Base-by-base conservation (phyloP, 192 early-diverging fungal genomes). In the Coemansia sp. region DNA sequence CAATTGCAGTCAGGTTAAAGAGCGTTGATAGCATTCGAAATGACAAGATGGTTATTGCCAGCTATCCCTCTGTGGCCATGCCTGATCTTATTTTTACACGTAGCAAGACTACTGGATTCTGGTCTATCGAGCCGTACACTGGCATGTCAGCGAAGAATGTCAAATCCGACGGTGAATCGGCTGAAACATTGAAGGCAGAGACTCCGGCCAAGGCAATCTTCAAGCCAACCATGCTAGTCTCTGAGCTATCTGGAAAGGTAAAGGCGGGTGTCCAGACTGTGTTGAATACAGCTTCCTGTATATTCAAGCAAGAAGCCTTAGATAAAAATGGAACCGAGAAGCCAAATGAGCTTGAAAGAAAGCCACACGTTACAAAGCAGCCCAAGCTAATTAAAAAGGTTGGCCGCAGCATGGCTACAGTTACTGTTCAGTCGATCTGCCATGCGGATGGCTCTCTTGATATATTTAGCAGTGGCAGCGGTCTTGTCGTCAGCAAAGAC, bases 21-120 rank as follows among this genome's bases (percentile, higher is more conserved):
- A 80, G 83, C 42, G 69, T 69, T 9, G 85, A 85, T 61, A 70
- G 70, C 2, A 74, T 84, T 18, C 84, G 87, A 23, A 80, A 86
- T 7, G 81, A 84, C 33, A 90, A 90, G 22, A 86, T 93, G 1
- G 91, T 89, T 73, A 85, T 94, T 4, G 82, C 89, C 1, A 71
- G 77, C 2, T 40, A 45, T 1, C 71, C 65, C 15, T 40, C 23
- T 0, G 61, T 60, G 2, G 18, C 21, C 7, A n/a, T 15, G 21
- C 49, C 66, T 6, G 44, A 37, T 18, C 23, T 39, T 3, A 15
- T 74, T 15, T 64, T 42, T 46, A 74, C 71, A 11, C 57, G 71
- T 13, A 74, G 65, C 58, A 44, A 22, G 15, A 39, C 38, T 15
- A 74, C 57, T 21, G 71, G 71, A 2, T 68, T 74, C 39, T 74